These are phyloP conservation scores for Coemansia reversa DNA, from an alignment of 192 early-diverging fungal genomes.

Conservation along the genomic window DNA sequence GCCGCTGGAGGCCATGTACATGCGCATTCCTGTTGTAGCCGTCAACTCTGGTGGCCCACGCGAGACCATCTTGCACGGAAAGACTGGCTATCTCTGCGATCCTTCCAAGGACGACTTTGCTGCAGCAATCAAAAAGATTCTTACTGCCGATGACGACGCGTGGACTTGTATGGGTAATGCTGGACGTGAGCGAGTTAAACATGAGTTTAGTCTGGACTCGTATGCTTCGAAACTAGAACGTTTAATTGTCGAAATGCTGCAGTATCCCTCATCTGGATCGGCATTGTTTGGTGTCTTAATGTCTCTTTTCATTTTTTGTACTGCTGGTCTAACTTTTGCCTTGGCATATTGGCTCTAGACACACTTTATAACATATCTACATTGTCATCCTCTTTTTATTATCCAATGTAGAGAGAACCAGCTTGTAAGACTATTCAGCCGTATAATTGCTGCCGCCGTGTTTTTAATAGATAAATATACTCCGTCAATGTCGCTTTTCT, in stretches of 20 bases:
- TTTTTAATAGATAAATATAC: too few species aligned
- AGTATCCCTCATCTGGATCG: constrained; percentile 23
- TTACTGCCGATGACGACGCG: constrained; percentile 36
- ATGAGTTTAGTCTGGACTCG: constrained; percentile 62
- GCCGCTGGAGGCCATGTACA: constrained; percentile 96
- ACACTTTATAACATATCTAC: background rate
- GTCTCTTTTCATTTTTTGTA: constrained; percentile 36
- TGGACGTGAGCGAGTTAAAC: constrained; percentile 62
- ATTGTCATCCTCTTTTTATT: constrained; percentile 1
- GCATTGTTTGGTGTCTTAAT: constrained; percentile 35
- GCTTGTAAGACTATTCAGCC: too few species aligned
- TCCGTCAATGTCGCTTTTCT: too few species aligned
- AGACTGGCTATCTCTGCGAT: constrained; percentile 77
- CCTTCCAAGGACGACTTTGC: constrained; percentile 64
- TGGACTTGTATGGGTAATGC: constrained; percentile 61
- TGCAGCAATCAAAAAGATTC: constrained; percentile 56
- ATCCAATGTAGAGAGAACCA: too few species aligned
- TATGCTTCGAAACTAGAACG: constrained; percentile 71
- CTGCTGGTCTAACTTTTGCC: constrained; percentile 10
- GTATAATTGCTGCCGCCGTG: too few species aligned
- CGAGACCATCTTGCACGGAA: constrained; percentile 71
- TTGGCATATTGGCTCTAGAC: constrained; percentile 8
- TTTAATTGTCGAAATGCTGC: constrained; percentile 54
- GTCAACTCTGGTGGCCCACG: constrained; percentile 81
- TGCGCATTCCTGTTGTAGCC: constrained; percentile 82